A percentile compares a stretch with the other conserved stretches of the same genome.
phyloP scores from a whole-genome alignment of 345 rosid species.

The Populus nigra region DNA sequence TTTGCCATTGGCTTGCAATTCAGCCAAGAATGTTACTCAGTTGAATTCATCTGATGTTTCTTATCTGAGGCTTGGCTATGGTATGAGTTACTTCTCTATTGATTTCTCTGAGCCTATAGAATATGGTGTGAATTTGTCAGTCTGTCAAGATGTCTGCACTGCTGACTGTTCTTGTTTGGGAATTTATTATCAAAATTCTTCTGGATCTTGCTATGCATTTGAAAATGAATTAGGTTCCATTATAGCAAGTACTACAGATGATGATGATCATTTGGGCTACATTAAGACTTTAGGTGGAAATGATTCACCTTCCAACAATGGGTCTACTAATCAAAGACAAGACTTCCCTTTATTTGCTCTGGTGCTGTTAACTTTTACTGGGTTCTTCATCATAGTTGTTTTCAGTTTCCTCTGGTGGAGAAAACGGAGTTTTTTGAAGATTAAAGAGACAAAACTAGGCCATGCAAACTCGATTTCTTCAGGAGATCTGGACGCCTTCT shows the following conservation, averaged over 20 bases:
- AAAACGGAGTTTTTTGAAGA: conserved; percentile 40
- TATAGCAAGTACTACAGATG: conserved; percentile 29
- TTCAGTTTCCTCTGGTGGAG: conserved; percentile 57
- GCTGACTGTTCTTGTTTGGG: conserved; percentile 71
- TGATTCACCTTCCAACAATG: conserved; percentile 11
- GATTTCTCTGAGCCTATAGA: conserved; percentile 47
- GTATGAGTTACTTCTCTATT: conserved; percentile 55
- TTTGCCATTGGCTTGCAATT: conserved; percentile 57
- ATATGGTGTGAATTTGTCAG: conserved; percentile 40
- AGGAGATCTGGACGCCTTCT: conserved; percentile 62
- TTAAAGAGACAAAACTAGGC: conserved; percentile 29
- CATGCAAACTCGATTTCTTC: conserved; percentile 39
- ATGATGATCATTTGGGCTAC: conserved; percentile 40
- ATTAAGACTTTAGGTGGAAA: conserved; percentile 47
- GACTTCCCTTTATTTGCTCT: conserved; percentile 52
- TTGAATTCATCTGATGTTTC: conserved; percentile 38
- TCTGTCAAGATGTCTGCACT: conserved; percentile 59
- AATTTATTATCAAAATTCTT: conserved; percentile 54
- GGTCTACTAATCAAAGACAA: conserved; percentile 23
- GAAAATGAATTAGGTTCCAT: conserved; percentile 63
- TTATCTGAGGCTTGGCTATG: conserved; percentile 46
- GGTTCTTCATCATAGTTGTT: conserved; percentile 37
- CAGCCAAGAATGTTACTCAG: conserved; percentile 30
- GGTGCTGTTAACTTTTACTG: conserved; percentile 65
- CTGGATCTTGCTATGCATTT: conserved; percentile 62